Evolutionary conservation across 2,329 filamentous ascomycete genomes (phyloP).

Genomic region (Lachnellula subtilissima): DNA sequence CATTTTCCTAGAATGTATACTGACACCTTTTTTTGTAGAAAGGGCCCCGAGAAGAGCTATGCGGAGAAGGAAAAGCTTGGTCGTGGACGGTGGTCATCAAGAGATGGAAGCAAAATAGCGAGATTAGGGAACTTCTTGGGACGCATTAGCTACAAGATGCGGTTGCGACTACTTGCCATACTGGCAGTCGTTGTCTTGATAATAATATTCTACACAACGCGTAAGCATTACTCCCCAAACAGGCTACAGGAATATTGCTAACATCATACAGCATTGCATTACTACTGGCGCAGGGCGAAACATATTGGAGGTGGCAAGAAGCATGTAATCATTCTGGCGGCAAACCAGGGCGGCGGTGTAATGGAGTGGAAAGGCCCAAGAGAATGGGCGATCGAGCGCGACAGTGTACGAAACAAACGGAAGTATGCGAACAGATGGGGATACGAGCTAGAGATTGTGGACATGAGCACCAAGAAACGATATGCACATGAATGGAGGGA

Average conservation of each 20-base stretch:
- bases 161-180: slow-evolving; percentile 56
- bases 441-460: slow-evolving; percentile 91
- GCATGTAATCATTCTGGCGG: slow-evolving; percentile 86
- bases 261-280: slow-evolving; percentile 33
- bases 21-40: background rate
- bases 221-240: slow-evolving; percentile 48
- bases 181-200: slow-evolving; percentile 57
- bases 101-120: slow-evolving; percentile 42
- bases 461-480: slow-evolving; percentile 98
- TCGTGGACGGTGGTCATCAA: slow-evolving; percentile 51
- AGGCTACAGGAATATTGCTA: slow-evolving; percentile 1
- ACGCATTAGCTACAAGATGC: slow-evolving; percentile 60
- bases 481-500: slow-evolving; percentile 99
- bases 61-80: slow-evolving; percentile 74
- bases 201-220: slow-evolving; percentile 64
- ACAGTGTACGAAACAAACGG: slow-evolving; percentile 93
- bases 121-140: slow-evolving; percentile 43
- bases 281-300: slow-evolving; percentile 65
- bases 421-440: slow-evolving; percentile 85
- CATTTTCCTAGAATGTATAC: slow-evolving; percentile 21
- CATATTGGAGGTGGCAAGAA: slow-evolving; percentile 81
- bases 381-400: slow-evolving; percentile 96
- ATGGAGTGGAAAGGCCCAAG: slow-evolving; percentile 99
- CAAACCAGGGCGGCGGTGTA: slow-evolving; percentile 91
- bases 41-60: slow-evolving; percentile 41